phyloP scores from a whole-genome alignment of 1,284 basidiomycete genomes.

The Rhodotorula sp. region DNA sequence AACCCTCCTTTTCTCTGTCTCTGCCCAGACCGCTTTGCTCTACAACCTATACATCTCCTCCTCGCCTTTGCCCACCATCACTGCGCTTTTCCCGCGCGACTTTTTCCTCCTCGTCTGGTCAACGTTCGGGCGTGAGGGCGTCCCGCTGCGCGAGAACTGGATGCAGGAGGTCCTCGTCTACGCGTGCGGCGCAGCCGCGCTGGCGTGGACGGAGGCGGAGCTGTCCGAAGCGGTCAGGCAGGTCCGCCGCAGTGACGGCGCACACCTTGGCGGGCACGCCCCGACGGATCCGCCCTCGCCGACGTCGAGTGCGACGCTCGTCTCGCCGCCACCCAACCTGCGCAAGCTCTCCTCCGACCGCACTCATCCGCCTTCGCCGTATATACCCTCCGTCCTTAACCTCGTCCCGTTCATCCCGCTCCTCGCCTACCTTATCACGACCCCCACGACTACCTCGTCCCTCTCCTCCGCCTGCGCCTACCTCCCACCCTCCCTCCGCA shows the following conservation, averaged over 20 bases:
- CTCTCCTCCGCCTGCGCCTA: slow-evolving; percentile 26
- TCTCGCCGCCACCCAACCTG: not conserved
- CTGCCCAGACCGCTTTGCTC: slow-evolving; percentile 9
- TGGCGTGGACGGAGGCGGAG: slow-evolving; percentile 8
- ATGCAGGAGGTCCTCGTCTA: slow-evolving; percentile 25
- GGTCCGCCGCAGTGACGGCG: not conserved
- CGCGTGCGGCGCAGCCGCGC: slow-evolving; percentile 4
- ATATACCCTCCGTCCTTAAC: slow-evolving; percentile 1
- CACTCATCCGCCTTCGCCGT: not conserved
- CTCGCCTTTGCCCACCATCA: not conserved
- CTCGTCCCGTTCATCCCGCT: slow-evolving; percentile 34
- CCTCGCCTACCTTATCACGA: slow-evolving; percentile 21
- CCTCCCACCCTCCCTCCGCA: slow-evolving; percentile 25
- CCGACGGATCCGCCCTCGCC: not conserved
- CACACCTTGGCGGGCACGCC: not conserved
- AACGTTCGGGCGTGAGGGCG: not conserved
- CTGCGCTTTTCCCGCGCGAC: slow-evolving; percentile 27
- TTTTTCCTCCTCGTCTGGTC: slow-evolving; percentile 13
- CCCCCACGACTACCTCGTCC: slow-evolving; percentile 10
- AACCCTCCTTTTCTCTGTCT: not conserved
- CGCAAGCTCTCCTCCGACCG: slow-evolving; percentile 8
- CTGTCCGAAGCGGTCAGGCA: not conserved
- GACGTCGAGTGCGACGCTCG: not conserved
- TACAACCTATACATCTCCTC: slow-evolving; percentile 7
- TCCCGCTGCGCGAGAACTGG: slow-evolving; percentile 23